Percentiles rank a stretch among this genome's conserved stretches.
phyloP scores from a whole-genome alignment of 163 green algal genomes.

The Chlamydomonas reinhardtii region DNA sequence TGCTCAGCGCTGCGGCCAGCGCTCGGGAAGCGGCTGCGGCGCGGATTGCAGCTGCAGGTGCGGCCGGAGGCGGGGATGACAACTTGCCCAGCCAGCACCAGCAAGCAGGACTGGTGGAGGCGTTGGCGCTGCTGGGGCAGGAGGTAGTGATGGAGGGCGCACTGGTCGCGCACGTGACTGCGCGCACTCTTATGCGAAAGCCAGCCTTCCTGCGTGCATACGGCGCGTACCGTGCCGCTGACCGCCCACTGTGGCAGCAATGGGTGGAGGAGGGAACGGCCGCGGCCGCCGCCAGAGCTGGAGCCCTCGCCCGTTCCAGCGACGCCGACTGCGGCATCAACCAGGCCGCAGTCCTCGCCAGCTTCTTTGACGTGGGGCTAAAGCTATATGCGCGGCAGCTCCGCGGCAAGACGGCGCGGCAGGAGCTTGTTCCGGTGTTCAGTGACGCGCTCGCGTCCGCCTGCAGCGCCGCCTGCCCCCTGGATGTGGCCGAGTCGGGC shows the following conservation, averaged over 20 bases:
- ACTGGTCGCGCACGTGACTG: not conserved
- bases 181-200: not conserved
- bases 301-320: too few species aligned
- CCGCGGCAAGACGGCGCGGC: slow-evolving; percentile 3
- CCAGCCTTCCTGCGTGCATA: not conserved
- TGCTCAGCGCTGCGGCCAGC: too few species aligned
- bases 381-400: slow-evolving; percentile 39
- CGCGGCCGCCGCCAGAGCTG: too few species aligned
- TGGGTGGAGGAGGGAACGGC: not conserved
- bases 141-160: not conserved
- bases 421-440: not conserved
- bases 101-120: too few species aligned
- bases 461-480: not conserved
- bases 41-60: too few species aligned
- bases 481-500: not conserved
- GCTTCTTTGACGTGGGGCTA: slow-evolving; percentile 20
- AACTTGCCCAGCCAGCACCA: too few species aligned
- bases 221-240: slow-evolving; percentile 24
- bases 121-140: not conserved
- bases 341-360: too few species aligned
- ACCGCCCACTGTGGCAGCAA: slow-evolving; percentile 14
- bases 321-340: too few species aligned
- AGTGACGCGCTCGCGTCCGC: not conserved
- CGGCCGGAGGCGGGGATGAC: too few species aligned
- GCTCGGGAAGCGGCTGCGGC: too few species aligned